Percentiles rank a stretch among this genome's conserved stretches.
phyloP scores from a whole-genome alignment of 2,329 filamentous ascomycete genomes.

The Dactylellina haptotyla region DNA sequence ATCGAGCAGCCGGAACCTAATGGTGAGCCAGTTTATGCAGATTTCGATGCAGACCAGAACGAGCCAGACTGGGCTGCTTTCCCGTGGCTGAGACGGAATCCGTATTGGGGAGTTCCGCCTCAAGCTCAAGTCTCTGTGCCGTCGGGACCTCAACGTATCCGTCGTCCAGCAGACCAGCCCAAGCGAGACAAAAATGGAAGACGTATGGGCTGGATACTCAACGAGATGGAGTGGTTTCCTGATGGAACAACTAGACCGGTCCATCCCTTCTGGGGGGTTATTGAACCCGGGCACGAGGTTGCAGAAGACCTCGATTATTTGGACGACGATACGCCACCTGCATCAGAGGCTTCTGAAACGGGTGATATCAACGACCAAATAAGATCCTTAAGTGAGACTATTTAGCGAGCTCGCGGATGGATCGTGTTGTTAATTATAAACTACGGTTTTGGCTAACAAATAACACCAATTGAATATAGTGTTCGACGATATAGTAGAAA shows the following conservation, averaged over 20 bases:
- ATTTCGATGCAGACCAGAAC: constrained; percentile 14
- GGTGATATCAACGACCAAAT: neutral
- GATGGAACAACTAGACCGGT: neutral
- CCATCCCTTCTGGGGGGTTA: constrained; percentile 26
- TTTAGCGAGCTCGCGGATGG: neutral
- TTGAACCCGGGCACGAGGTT: constrained; percentile 29
- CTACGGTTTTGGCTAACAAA: no score
- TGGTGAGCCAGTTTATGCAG: constrained; percentile 38
- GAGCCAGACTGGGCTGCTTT: constrained; percentile 1
- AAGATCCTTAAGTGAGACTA: constrained; percentile 3
- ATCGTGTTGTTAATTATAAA: neutral
- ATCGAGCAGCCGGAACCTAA: neutral
- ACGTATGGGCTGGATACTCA: constrained; percentile 20
- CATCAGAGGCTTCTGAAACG: neutral
- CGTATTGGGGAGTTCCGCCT: neutral
- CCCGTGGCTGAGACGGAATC: constrained; percentile 1
- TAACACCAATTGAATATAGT: constrained; percentile 17
- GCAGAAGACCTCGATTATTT: constrained; percentile 16
- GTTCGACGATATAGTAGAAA: neutral
- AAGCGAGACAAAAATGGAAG: constrained; percentile 14
- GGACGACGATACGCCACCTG: constrained; percentile 12
- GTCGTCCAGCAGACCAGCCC: constrained; percentile 8
- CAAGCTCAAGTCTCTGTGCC: neutral
- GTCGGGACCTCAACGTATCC: neutral
- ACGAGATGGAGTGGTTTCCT: neutral